Conservation (phyloP, 129 eudicot species). For the Saposhnikovia divaricata region DNA sequence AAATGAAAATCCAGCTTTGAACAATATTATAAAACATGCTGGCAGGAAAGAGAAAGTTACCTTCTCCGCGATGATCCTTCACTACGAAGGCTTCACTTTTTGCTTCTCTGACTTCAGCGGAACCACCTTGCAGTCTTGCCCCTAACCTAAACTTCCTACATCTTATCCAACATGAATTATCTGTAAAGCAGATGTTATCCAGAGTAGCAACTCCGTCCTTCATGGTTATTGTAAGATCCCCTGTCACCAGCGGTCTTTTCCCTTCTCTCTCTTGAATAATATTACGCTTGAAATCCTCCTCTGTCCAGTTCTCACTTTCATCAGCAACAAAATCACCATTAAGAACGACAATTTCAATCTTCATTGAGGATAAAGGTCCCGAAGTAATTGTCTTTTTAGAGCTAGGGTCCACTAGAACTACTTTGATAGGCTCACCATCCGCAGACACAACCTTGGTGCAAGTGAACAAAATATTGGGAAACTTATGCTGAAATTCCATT, state of each 20-base stretch:
- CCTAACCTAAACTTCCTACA: slow-evolving; percentile 75
- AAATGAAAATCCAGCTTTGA: neutral
- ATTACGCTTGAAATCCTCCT: slow-evolving; percentile 39
- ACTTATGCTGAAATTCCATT: slow-evolving; percentile 42
- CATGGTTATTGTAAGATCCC: slow-evolving; percentile 39
- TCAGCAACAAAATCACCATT: slow-evolving; percentile 60
- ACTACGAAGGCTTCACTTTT: slow-evolving; percentile 58
- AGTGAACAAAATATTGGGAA: slow-evolving; percentile 57
- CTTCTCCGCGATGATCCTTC: slow-evolving; percentile 89
- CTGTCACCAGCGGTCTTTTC: slow-evolving; percentile 65
- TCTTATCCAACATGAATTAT: slow-evolving; percentile 87
- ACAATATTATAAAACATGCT: neutral
- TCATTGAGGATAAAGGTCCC: slow-evolving; percentile 52
- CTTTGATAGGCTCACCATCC: slow-evolving; percentile 30
- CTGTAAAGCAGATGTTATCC: slow-evolving; percentile 61
- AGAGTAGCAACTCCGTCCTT: slow-evolving; percentile 55
- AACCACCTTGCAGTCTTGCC: slow-evolving; percentile 27
- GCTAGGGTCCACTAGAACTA: slow-evolving; percentile 47
- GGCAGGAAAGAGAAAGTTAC: slow-evolving; percentile 29
- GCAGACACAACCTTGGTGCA: slow-evolving; percentile 38
- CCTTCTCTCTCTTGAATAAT: slow-evolving; percentile 59
- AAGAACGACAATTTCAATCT: slow-evolving; percentile 51
- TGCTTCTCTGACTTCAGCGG: slow-evolving; percentile 55
- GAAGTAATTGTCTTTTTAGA: slow-evolving; percentile 29
- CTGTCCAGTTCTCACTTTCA: slow-evolving; percentile 66